Base-by-base conservation (phyloP, 768 basidiomycete genomes). In the Lentinula guzmanii region DNA sequence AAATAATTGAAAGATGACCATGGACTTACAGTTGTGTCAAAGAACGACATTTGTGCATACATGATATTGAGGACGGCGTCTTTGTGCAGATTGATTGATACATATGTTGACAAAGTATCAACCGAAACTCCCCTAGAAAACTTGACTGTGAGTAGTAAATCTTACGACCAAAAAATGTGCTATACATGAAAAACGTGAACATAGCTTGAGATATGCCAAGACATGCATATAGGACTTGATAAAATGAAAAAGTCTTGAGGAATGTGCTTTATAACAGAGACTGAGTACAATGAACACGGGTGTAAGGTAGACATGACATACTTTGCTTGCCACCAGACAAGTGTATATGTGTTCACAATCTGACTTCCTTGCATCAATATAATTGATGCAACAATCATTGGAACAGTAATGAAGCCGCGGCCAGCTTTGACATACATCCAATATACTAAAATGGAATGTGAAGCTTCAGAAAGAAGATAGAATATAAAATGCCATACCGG, bases 31-130 rank as follows among this genome's bases (percentile, higher is more conserved):
- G 85, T 86, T 1, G 80, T 87, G 69, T 91, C 90, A 66, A 91
- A 92, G 72, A 90, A 90, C 1, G 83, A 78, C 85, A 89, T 90
- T 0, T 87, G 89, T 0, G 89, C 88, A 69, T 82, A 79, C 66
- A 89, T 85, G 28, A 89, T 78, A 60, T 83, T 81, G 24, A 70
- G 70, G n/a, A 88, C 75, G 0, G 85, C 81, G 50, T 76, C 69
- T 50, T 80, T 75, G 66, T 91, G 88, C 2, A 91, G 72, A 62
- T 84, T 86, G 60, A 77, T 77, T 2, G 87, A 87, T 2, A 85
- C 86, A 60, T 79, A 76, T 68, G 77, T 82, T 1, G 84, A 81
- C 69, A 89, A 75, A 13, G 81, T 70, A 62, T 86, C 86, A 64
- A 86, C 79, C 4, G 75, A 71, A n/a, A 79, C 69, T 4, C 85